These are phyloP conservation scores for Houttuynia cordata DNA, from an alignment of 164 flowering plant species.

Conservation along the genomic window DNA sequence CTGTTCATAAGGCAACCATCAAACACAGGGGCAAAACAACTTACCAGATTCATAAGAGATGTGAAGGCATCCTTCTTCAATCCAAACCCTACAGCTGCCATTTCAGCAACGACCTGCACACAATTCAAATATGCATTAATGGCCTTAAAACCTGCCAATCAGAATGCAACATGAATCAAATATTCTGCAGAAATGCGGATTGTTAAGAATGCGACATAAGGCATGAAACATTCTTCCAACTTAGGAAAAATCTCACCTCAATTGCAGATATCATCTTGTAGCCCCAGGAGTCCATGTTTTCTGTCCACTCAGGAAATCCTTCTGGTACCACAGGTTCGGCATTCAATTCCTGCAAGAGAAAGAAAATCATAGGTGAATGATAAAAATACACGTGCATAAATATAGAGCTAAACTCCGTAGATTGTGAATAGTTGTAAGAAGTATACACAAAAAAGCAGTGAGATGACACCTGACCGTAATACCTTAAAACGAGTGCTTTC, in stretches of 20 bases:
- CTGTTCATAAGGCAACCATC: background rate
- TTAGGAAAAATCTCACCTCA: conserved; percentile 32
- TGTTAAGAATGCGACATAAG: background rate
- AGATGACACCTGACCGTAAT: background rate
- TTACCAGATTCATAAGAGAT: conserved; percentile 84
- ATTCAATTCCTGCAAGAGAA: conserved; percentile 59
- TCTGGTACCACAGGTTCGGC: conserved; percentile 94
- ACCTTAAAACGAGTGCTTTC: conserved; percentile 77
- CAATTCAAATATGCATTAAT: background rate
- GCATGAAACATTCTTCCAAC: background rate
- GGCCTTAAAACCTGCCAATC: too few relatives aligned
- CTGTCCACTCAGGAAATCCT: conserved; percentile 91
- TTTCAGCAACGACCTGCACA: conserved; percentile 83
- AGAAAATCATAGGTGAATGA: background rate
- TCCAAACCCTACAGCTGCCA: conserved; percentile 96
- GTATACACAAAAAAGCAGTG: background rate
- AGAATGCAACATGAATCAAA: too few relatives aligned
- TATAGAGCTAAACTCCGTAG: too few relatives aligned
- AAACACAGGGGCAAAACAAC: background rate
- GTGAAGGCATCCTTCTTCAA: conserved; percentile 86
- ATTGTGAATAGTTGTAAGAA: too few relatives aligned
- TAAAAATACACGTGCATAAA: too few relatives aligned
- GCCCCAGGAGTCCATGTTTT: conserved; percentile 97
- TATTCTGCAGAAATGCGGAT: too few relatives aligned
- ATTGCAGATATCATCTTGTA: conserved; percentile 81